Evolutionary conservation across 371 early-diverging fungal species (phyloP).

Genomic region (Mortierella sp.): DNA sequence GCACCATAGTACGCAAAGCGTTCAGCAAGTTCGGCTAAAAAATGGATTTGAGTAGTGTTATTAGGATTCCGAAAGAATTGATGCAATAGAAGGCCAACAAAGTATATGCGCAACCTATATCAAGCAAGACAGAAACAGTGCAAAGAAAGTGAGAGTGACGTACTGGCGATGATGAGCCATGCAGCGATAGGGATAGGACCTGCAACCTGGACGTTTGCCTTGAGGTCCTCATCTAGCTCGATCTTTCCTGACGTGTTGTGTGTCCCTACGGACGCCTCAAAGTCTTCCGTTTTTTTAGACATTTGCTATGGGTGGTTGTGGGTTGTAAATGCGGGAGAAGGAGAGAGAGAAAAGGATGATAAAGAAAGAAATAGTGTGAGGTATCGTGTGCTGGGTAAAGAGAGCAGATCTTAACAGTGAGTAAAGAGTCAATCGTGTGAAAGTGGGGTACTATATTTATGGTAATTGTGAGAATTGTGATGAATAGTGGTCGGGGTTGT

Average conservation of each 20-base stretch:
- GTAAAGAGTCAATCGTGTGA: not conserved
- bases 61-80: too few relatives aligned
- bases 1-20: constrained; percentile 85
- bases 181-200: constrained; percentile 62
- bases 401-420: not conserved
- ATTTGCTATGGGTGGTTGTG: not conserved
- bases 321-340: not conserved
- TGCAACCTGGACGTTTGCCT: constrained; percentile 49
- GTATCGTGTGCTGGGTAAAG: not conserved
- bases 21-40: constrained; percentile 68
- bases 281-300: constrained; percentile 19
- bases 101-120: too few relatives aligned
- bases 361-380: not conserved
- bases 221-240: constrained; percentile 36
- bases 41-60: too few relatives aligned
- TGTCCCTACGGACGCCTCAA: constrained; percentile 17
- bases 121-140: too few relatives aligned
- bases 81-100: too few relatives aligned
- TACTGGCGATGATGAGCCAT: constrained; percentile 65
- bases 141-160: too few relatives aligned
- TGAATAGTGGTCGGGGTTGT: too few relatives aligned
- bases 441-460: not conserved
- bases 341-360: not conserved
- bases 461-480: too few relatives aligned
- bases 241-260: constrained; percentile 23